phyloP scores from a whole-genome alignment of 2,329 filamentous ascomycete genomes.

The Leptographium wingfieldii region DNA sequence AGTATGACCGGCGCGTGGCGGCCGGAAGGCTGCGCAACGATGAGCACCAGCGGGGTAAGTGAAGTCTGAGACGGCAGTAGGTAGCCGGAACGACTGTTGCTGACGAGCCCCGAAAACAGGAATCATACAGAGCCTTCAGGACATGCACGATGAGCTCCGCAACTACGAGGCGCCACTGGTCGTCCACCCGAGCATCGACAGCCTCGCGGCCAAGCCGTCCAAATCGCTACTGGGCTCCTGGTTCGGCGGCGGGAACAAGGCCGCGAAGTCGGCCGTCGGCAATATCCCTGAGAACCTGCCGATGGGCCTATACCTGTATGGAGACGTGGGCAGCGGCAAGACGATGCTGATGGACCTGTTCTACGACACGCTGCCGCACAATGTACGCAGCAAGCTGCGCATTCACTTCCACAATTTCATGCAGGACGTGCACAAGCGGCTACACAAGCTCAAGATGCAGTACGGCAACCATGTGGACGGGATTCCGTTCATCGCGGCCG shows the following conservation, averaged over 20 bases:
- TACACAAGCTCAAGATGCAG: conserved; percentile 81
- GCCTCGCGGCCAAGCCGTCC: conserved; percentile 31
- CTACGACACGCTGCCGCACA: conserved; percentile 76
- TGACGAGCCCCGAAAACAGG: conserved; percentile 30
- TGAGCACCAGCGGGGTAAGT: conserved; percentile 70
- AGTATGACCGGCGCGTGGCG: conserved; percentile 76
- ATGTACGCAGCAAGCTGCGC: conserved; percentile 70
- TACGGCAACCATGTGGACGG: conserved; percentile 84
- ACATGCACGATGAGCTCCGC: conserved; percentile 71
- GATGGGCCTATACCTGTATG: conserved; percentile 85
- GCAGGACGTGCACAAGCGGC: conserved; percentile 86
- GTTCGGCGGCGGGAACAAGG: conserved; percentile 30
- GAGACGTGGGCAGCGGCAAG: conserved; percentile 94
- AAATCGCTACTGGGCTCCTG: conserved; percentile 48
- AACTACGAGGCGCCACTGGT: conserved; percentile 63
- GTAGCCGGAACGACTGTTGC: background rate
- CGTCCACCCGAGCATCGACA: conserved; percentile 64
- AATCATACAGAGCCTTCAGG: conserved; percentile 80
- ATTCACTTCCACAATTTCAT: conserved; percentile 99
- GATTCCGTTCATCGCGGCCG: conserved; percentile 85
- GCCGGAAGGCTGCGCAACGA: conserved; percentile 69
- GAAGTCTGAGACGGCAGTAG: background rate
- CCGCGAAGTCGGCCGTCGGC: conserved; percentile 23
- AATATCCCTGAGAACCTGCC: conserved; percentile 63
- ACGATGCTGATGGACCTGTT: conserved; percentile 99